Evolutionary conservation across 164 flowering plant genomes (phyloP), one percentile per base, ranked within the genome.

Genomic region (Tetracentron sinense): DNA sequence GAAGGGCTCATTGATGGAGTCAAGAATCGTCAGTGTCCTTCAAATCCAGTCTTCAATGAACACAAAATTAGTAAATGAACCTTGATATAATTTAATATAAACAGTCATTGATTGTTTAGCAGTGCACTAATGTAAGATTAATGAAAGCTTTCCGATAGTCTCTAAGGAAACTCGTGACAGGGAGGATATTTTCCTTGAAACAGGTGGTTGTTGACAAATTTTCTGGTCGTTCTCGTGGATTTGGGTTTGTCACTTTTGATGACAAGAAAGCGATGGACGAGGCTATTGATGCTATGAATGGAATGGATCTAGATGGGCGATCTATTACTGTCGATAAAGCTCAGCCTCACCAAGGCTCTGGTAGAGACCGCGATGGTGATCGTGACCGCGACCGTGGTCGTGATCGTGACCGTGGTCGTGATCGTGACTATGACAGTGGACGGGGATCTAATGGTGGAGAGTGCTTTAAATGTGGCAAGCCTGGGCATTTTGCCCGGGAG

Each of bases 211-310:
- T 94, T 62, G 99, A 94, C 81, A 89, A 81, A 78, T 75, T 78
- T 44, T 74, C 80, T 54, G 80, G 80, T n/a, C 77, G 80, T 52
- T 87, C 97, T 67, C 97, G 98, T 74, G 98, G 98, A 53, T 94
- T 94, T 82, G 98, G 97, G 3, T 94, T 94, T 82, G 97, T 94
- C 62, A 81, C 96, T 19, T 94, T 94, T 83, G 97, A 91, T 73
- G 97, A 91, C 33, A 87, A 87, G 74, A 65, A 76, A 61, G 86
- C 91, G 42, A 94, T 94, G 98, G 98, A 94, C 70, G 98, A 94
- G 3, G 98, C 98, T 16, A 94, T 94, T 71, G 85, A 83, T 35
- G 91, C 70, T 14, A 94, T 94, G 98, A 84, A 91, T 75, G 95
- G 96, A 19, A 78, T 91, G 70, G 96, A 91, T 54, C 81, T 94